Evolutionary conservation across 768 basidiomycete genomes (phyloP).

Genomic region (Tricholoma bakamatsutake): DNA sequence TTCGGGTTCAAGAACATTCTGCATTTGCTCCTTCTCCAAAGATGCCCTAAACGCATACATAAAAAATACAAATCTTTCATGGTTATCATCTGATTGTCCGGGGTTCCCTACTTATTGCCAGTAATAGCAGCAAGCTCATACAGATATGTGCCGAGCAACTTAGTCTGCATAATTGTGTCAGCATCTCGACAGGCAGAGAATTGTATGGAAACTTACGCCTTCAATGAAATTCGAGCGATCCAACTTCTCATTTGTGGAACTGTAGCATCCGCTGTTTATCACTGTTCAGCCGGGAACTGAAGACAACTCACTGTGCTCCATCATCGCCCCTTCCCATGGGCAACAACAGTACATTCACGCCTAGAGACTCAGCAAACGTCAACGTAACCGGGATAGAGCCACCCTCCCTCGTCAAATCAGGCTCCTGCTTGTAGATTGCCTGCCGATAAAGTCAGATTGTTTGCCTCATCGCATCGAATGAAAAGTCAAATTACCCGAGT

Average conservation of each 20-base stretch:
- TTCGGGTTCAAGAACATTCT: background rate
- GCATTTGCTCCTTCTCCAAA: background rate
- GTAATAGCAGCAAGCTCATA: constrained; percentile 54
- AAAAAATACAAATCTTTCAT: background rate
- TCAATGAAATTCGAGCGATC: constrained; percentile 86
- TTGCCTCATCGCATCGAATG: background rate
- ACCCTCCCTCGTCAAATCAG: constrained; percentile 86
- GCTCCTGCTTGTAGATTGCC: constrained; percentile 65
- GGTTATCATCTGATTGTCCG: background rate
- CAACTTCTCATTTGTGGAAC: constrained; percentile 93
- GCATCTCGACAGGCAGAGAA: background rate
- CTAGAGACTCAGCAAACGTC: constrained; percentile 85
- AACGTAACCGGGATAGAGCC: constrained; percentile 93
- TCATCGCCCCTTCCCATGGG: constrained; percentile 96
- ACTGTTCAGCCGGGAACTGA: background rate
- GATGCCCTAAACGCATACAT: background rate
- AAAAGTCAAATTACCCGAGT: constrained; percentile 51
- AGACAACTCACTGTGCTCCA: constrained; percentile 72
- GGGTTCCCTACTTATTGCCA: background rate
- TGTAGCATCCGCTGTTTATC: constrained; percentile 18
- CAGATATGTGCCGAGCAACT: constrained; percentile 75
- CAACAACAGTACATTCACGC: constrained; percentile 81
- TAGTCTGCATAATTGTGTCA: constrained; percentile 38
- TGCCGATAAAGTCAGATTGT: constrained; percentile 11
- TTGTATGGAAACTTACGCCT: constrained; percentile 45